These are phyloP conservation scores for Lathyrus aphaca DNA, from an alignment of 306 rosid species.

Conservation along the genomic window DNA sequence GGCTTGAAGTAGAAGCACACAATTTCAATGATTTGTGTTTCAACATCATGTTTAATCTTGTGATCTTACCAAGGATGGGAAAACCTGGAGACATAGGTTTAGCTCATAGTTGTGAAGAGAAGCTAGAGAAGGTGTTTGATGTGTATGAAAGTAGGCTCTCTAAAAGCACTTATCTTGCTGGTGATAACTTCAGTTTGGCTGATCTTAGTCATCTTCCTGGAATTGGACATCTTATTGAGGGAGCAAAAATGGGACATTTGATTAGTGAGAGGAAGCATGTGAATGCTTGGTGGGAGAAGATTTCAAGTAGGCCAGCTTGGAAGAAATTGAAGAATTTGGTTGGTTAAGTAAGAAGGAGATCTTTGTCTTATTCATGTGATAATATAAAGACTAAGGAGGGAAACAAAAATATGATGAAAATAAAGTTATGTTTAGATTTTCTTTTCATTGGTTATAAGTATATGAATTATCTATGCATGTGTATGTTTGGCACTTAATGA, in stretches of 20 bases:
- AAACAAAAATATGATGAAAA: no score
- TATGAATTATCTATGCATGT: no score
- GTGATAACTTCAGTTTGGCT: constrained; percentile 60
- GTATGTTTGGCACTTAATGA: no score
- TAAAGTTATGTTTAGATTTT: no score
- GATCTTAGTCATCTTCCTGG: constrained; percentile 74
- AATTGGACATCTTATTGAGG: constrained; percentile 49
- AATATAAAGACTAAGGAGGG: no score
- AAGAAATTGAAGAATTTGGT: constrained; percentile 53
- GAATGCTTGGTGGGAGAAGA: constrained; percentile 69
- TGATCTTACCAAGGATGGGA: constrained; percentile 62
- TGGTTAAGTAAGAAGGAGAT: constrained; percentile 3
- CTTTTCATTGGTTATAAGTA: no score
- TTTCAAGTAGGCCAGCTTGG: constrained; percentile 70
- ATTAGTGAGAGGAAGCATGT: constrained; percentile 55
- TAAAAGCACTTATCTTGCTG: constrained; percentile 56
- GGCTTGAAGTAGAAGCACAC: constrained; percentile 80
- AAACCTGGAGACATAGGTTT: constrained; percentile 47
- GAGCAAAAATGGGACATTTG: constrained; percentile 56
- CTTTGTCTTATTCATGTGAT: not conserved
- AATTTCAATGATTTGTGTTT: constrained; percentile 66
- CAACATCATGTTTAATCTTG: constrained; percentile 54
- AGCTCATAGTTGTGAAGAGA: constrained; percentile 45
- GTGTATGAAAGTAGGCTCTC: constrained; percentile 60
- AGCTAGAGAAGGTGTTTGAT: constrained; percentile 60